A percentile compares a stretch with the other conserved stretches of the same genome.
Conservation (phyloP, 371 early-diverging fungal species). For the Rhizoclosmatium hyalinum region DNA sequence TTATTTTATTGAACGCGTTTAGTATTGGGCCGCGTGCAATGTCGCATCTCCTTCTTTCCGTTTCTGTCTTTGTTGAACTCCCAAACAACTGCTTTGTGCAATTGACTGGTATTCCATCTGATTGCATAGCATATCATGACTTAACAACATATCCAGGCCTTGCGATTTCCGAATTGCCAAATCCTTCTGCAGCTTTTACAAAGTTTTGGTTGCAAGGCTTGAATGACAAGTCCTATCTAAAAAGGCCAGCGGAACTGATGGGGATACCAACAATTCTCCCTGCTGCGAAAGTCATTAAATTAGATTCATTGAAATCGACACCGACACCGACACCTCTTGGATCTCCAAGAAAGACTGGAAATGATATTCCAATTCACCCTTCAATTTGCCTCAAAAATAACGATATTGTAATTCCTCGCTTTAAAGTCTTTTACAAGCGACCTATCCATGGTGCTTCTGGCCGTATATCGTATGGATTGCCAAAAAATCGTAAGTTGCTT, state of each 20-base stretch:
- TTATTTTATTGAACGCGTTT: not conserved
- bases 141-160: not conserved
- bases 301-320: not conserved
- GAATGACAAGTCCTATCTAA: not conserved
- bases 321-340: not conserved
- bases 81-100: conserved; percentile 42
- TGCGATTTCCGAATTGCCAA: not conserved
- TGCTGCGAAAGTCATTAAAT: not conserved
- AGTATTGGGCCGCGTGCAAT: conserved; percentile 47
- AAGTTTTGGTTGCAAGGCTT: not conserved
- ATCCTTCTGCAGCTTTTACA: not conserved
- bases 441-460: conserved; percentile 23
- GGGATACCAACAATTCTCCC: not conserved
- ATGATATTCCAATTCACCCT: not conserved
- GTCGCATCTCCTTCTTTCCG: conserved; percentile 40
- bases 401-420: conserved; percentile 26
- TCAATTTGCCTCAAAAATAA: not conserved
- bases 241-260: not conserved
- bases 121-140: not conserved
- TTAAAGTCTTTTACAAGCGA: conserved; percentile 42
- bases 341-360: not conserved
- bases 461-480: conserved; percentile 37
- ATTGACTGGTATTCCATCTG: conserved; percentile 39
- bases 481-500: conserved; percentile 38
- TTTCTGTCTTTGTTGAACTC: conserved; percentile 36